Evolutionary conservation across 495 filamentous ascomycete genomes (phyloP).

Genomic region (Stereocaulon alpinum): DNA sequence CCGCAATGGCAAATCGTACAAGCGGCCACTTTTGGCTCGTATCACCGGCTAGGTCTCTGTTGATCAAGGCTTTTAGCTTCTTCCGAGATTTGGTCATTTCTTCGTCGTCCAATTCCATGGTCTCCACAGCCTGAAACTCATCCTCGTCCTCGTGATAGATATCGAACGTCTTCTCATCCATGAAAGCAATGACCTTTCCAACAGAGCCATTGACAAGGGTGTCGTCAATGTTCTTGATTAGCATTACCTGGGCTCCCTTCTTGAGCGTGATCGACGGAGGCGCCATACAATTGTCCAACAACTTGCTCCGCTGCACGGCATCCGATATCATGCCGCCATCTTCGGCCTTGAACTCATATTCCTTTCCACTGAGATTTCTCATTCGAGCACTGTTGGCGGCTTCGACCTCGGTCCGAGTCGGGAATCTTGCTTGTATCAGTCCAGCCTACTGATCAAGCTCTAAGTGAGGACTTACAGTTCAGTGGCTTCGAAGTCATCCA

Average conservation of each 20-base stretch:
- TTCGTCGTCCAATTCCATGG: conserved; percentile 35
- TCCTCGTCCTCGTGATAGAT: conserved; percentile 47
- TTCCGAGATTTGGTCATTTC: conserved; percentile 33
- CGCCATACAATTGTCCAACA: conserved; percentile 88
- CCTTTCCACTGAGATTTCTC: conserved; percentile 54
- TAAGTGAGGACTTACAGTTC: conserved; percentile 53
- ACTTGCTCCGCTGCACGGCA: conserved; percentile 53
- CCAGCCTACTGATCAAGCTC: background rate
- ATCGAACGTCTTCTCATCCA: conserved; percentile 71
- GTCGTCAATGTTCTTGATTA: conserved; percentile 99
- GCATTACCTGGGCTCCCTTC: conserved; percentile 91
- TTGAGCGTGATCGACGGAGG: conserved; percentile 68
- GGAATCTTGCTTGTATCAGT: conserved; percentile 48
- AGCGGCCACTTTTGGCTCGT: conserved; percentile 56
- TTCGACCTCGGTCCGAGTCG: conserved; percentile 84
- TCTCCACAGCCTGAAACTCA: conserved; percentile 37
- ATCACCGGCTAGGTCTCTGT: conserved; percentile 31
- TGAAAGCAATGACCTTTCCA: conserved; percentile 76
- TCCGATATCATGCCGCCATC: conserved; percentile 73
- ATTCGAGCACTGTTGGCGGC: conserved; percentile 70
- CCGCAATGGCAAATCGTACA: conserved; percentile 68
- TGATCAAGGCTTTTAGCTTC: conserved; percentile 38
- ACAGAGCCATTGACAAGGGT: conserved; percentile 87
- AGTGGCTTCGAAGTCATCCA: conserved; percentile 76
- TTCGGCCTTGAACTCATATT: conserved; percentile 53